A percentile compares a stretch with the other conserved stretches of the same genome.
Evolutionary conservation across 306 rosid species (phyloP).

Genomic region (Cajanus cajan): DNA sequence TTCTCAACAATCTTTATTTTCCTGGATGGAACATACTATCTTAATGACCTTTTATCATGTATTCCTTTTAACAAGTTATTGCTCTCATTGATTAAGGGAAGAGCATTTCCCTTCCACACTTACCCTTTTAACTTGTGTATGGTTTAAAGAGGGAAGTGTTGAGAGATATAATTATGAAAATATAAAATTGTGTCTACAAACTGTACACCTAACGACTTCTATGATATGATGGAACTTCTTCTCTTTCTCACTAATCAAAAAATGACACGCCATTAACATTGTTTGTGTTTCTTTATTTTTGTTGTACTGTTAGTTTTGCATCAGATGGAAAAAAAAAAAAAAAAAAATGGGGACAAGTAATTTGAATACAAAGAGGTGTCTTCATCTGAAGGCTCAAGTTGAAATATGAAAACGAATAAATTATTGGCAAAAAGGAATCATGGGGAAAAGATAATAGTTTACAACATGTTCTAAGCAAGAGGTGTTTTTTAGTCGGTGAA

Average conservation of each 20-base stretch:
- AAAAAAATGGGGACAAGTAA: neutral
- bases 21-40: neutral
- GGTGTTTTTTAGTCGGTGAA: neutral
- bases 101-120: neutral
- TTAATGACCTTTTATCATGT: neutral
- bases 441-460: neutral
- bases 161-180: neutral
- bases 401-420: neutral
- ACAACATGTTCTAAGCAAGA: neutral
- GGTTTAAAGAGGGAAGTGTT: neutral
- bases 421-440: conserved; percentile 2
- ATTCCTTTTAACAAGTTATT: neutral
- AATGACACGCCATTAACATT: neutral
- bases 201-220: neutral
- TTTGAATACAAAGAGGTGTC: neutral
- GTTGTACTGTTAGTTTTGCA: neutral
- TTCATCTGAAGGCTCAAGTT: neutral
- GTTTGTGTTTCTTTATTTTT: neutral
- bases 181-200: neutral
- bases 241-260: neutral
- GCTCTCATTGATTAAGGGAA: neutral
- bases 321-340: neutral
- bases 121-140: neutral
- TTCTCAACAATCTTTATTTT: neutral
- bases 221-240: neutral